phyloP scores from a whole-genome alignment of 1,284 basidiomycete species.

The Microbotryum violaceum region DNA sequence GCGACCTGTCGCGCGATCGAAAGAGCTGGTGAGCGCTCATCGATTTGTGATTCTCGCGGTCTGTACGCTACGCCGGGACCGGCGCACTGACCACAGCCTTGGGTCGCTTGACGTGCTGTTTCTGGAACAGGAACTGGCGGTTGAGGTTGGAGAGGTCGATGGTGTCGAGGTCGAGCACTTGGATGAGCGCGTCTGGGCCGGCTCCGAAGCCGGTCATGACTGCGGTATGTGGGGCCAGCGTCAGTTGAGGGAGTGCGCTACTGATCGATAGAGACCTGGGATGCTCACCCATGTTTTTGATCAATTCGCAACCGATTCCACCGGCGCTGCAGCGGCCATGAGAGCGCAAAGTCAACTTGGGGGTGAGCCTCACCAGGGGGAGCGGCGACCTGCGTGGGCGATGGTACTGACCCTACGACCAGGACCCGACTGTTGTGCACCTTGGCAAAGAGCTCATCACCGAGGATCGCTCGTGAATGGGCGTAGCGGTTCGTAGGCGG shows the following conservation, averaged over 20 bases:
- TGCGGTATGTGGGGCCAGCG: constrained; percentile 39
- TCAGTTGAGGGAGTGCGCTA: not conserved
- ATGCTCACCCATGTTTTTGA: constrained; percentile 84
- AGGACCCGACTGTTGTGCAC: constrained; percentile 26
- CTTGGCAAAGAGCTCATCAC: constrained; percentile 26
- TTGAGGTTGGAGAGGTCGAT: constrained; percentile 98
- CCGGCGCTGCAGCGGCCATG: constrained; percentile 14
- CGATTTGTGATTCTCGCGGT: not conserved
- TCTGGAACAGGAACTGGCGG: constrained; percentile 93
- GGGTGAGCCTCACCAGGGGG: not conserved
- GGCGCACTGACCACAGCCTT: constrained; percentile 70
- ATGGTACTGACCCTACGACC: constrained; percentile 31
- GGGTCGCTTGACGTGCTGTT: constrained; percentile 94
- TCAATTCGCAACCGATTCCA: constrained; percentile 84
- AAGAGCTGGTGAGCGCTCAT: not conserved
- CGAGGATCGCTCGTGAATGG: constrained; percentile 28
- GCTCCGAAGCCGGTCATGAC: constrained; percentile 32
- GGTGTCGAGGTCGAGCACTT: constrained; percentile 81
- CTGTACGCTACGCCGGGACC: too few relatives aligned
- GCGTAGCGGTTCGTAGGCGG: constrained; percentile 19
- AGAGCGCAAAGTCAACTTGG: not conserved
- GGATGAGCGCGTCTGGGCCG: constrained; percentile 11
- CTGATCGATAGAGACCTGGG: too few relatives aligned
- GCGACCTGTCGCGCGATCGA: constrained; percentile 55
- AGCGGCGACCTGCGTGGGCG: not conserved